These are phyloP conservation scores for Ramichloridium luteum DNA, from an alignment of 2,329 filamentous ascomycete species.

Conservation along the genomic window DNA sequence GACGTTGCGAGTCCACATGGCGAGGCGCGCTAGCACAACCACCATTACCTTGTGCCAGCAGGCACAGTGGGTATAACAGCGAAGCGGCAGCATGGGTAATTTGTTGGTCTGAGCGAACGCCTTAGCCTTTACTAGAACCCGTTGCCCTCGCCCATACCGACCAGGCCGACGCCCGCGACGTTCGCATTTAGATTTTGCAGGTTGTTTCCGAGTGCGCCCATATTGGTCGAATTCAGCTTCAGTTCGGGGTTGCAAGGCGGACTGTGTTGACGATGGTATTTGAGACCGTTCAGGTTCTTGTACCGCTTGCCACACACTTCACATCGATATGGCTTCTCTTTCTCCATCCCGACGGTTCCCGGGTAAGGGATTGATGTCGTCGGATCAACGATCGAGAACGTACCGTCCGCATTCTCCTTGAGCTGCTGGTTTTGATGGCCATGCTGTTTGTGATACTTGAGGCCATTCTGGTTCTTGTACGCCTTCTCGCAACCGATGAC, in stretches of 20 bases:
- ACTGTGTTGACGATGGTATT: constrained; percentile 69
- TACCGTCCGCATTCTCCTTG: constrained; percentile 92
- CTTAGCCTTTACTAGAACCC: no score
- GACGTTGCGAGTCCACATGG: no score
- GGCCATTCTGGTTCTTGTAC: constrained; percentile 97
- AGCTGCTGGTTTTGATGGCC: constrained; percentile 94
- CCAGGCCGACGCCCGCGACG: constrained; percentile 43
- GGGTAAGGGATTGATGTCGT: constrained; percentile 90
- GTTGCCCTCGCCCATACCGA: constrained; percentile 35
- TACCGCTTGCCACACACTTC: constrained; percentile 96
- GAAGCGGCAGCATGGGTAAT: no score
- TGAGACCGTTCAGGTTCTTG: constrained; percentile 96
- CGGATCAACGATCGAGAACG: constrained; percentile 95
- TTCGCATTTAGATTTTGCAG: constrained; percentile 36
- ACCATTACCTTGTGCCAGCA: no score
- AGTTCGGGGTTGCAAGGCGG: constrained; percentile 82
- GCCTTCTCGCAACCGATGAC: constrained; percentile 98
- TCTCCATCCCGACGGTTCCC: constrained; percentile 97
- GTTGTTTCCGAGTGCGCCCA: constrained; percentile 25
- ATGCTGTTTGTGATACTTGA: constrained; percentile 83
- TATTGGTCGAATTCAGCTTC: constrained; percentile 34
- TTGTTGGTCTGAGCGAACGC: no score
- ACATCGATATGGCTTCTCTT: constrained; percentile 97
- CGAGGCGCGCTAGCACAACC: no score
- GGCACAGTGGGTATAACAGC: no score